A percentile compares a stretch with the other conserved stretches of the same genome.
Conservation (phyloP, 495 filamentous ascomycete species). For the Podospora australis region DNA sequence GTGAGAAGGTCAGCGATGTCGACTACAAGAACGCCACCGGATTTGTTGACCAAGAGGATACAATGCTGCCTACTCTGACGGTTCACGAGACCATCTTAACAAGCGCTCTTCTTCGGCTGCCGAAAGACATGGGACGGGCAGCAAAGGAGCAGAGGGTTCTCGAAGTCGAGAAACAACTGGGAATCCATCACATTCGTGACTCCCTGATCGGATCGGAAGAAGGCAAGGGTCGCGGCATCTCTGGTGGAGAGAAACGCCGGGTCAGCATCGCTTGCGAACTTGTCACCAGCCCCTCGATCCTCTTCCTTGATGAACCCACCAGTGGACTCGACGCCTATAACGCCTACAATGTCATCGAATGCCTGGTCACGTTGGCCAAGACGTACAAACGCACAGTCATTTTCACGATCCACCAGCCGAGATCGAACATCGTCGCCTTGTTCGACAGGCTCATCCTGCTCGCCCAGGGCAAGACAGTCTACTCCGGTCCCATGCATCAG, state of each 20-base stretch:
- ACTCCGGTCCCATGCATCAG: conserved; percentile 80
- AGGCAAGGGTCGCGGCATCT: conserved; percentile 88
- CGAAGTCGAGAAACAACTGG: conserved; percentile 92
- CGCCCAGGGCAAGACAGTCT: conserved; percentile 83
- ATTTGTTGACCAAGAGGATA: conserved; percentile 97
- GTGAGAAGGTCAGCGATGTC: conserved; percentile 75
- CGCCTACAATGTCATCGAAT: conserved; percentile 95
- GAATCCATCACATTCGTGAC: conserved; percentile 85
- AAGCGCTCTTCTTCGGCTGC: conserved; percentile 83
- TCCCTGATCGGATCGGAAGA: conserved; percentile 97
- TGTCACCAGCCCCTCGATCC: conserved; percentile 93
- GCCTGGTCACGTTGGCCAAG: conserved; percentile 88
- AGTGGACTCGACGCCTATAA: conserved; percentile 94
- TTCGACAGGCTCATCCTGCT: conserved; percentile 91
- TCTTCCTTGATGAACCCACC: conserved; percentile 95
- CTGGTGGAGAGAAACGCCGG: conserved; percentile 90
- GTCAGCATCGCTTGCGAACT: conserved; percentile 97
- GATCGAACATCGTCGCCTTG: conserved; percentile 98
- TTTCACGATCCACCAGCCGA: conserved; percentile 98
- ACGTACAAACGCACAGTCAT: conserved; percentile 94
- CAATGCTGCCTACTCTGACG: conserved; percentile 92
- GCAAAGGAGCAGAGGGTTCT: conserved; percentile 84
- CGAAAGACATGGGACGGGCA: conserved; percentile 76
- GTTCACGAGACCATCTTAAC: conserved; percentile 97
- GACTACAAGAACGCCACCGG: conserved; percentile 89